A percentile compares a stretch with the other conserved stretches of the same genome.
phyloP scores from a whole-genome alignment of 352 stramenopile species.

The Pythium aristosporum region DNA sequence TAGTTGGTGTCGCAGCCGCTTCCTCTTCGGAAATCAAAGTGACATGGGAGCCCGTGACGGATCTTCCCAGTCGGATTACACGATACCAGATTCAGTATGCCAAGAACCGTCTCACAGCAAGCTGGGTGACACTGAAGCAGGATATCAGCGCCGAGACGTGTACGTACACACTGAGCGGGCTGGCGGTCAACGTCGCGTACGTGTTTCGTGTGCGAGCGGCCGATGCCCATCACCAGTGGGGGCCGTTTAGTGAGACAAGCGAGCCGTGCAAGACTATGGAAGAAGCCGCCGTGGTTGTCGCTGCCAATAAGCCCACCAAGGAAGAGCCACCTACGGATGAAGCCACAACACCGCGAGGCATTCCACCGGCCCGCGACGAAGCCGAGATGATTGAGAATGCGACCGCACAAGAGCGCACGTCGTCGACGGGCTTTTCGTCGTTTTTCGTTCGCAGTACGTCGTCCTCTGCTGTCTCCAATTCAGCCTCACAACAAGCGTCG shows the following conservation, averaged over 20 bases:
- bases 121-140: slow-evolving; percentile 79
- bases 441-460: slow-evolving; percentile 28
- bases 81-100: slow-evolving; percentile 85
- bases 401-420: slow-evolving; percentile 4
- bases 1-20: slow-evolving; percentile 52
- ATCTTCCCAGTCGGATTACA: slow-evolving; percentile 36
- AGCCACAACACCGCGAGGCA: slow-evolving; percentile 11
- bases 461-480: not conserved
- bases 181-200: slow-evolving; percentile 63
- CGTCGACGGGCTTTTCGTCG: slow-evolving; percentile 21
- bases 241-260: slow-evolving; percentile 72
- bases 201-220: slow-evolving; percentile 70
- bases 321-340: not conserved
- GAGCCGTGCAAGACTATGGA: slow-evolving; percentile 53
- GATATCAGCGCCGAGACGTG: slow-evolving; percentile 59
- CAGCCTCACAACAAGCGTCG: slow-evolving; percentile 7
- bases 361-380: slow-evolving; percentile 18
- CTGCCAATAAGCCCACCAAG: not conserved
- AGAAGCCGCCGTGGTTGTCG: not conserved
- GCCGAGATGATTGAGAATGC: slow-evolving; percentile 26
- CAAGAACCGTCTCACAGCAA: slow-evolving; percentile 74
- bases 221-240: slow-evolving; percentile 53
- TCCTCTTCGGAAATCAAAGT: slow-evolving; percentile 66
- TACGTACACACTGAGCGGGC: slow-evolving; percentile 52
- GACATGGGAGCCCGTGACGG: slow-evolving; percentile 70